phyloP scores from a whole-genome alignment of 1,139 yeast species.

The Candida frijolesensis region DNA sequence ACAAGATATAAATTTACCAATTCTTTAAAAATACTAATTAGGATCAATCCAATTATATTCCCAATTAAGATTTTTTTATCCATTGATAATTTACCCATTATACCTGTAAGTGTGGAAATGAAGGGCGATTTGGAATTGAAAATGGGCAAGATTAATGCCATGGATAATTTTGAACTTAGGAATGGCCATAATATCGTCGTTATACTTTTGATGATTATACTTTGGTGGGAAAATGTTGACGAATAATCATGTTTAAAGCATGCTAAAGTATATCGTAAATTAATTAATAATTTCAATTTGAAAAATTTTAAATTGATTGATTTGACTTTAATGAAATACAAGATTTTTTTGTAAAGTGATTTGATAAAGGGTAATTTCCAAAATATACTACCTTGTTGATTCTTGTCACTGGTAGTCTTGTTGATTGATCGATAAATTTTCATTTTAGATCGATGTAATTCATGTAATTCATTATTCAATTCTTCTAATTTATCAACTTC shows the following conservation, averaged over 20 bases:
- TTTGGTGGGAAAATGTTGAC: conserved; percentile 23
- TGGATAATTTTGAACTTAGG: conserved; percentile 24
- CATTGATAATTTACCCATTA: conserved; percentile 15
- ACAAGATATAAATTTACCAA: conserved; percentile 32
- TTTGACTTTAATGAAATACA: conserved; percentile 13
- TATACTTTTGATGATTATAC: conserved; percentile 29
- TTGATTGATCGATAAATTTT: background rate
- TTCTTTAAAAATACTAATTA: conserved; percentile 40
- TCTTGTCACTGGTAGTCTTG: background rate
- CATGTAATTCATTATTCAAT: conserved; percentile 16
- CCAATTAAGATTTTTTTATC: conserved; percentile 32
- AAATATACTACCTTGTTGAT: background rate
- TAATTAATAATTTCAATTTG: conserved; percentile 16
- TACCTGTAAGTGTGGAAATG: background rate
- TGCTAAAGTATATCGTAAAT: conserved; percentile 30
- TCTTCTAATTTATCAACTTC: conserved; percentile 33
- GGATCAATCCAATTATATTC: conserved; percentile 36
- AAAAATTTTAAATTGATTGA: conserved; percentile 15
- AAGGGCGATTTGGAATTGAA: background rate
- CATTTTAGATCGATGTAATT: conserved; percentile 1
- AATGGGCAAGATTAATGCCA: background rate
- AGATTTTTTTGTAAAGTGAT: conserved; percentile 13
- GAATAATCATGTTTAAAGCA: conserved; percentile 43
- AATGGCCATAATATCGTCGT: conserved; percentile 47
- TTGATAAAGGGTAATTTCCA: conserved; percentile 2